Conservation (phyloP, 1,284 basidiomycete species). For the Heimioporus retisporus region DNA sequence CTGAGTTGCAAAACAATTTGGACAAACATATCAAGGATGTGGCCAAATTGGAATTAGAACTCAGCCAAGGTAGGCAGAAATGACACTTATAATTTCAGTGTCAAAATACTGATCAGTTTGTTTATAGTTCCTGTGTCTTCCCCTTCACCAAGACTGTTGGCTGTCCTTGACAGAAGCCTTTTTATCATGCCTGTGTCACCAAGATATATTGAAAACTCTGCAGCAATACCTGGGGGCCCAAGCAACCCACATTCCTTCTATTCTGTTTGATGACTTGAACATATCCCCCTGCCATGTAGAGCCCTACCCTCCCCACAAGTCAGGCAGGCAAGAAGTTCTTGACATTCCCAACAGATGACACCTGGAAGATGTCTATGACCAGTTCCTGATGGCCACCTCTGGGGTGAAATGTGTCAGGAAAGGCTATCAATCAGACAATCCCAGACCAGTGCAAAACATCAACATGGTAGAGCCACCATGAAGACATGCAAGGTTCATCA, state of each 20-base stretch:
- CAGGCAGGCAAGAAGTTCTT: slow-evolving; percentile 48
- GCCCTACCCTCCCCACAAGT: slow-evolving; percentile 63
- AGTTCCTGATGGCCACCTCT: slow-evolving; percentile 81
- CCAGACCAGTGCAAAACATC: slow-evolving; percentile 46
- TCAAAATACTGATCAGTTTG: slow-evolving; percentile 10
- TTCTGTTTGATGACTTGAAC: slow-evolving; percentile 59
- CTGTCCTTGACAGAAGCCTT: slow-evolving; percentile 71
- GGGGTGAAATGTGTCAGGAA: slow-evolving; percentile 81
- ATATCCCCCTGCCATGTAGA: slow-evolving; percentile 70
- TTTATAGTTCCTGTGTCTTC: slow-evolving; percentile 51
- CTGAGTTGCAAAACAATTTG: no score
- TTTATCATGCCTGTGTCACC: slow-evolving; percentile 64
- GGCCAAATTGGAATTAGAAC: no score
- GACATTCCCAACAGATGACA: slow-evolving; percentile 67
- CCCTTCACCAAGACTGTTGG: slow-evolving; percentile 63
- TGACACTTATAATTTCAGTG: neutral
- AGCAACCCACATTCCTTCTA: slow-evolving; percentile 36
- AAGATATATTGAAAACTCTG: slow-evolving; percentile 33
- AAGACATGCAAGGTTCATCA: no score
- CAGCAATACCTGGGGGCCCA: slow-evolving; percentile 41
- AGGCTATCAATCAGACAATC: slow-evolving; percentile 77
- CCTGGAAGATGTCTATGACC: slow-evolving; percentile 78
- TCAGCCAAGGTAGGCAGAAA: no score
- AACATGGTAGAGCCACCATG: no score
- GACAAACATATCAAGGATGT: no score